These are phyloP conservation scores for Suillus tomentosus DNA, from an alignment of 768 basidiomycete species.

Conservation along the genomic window DNA sequence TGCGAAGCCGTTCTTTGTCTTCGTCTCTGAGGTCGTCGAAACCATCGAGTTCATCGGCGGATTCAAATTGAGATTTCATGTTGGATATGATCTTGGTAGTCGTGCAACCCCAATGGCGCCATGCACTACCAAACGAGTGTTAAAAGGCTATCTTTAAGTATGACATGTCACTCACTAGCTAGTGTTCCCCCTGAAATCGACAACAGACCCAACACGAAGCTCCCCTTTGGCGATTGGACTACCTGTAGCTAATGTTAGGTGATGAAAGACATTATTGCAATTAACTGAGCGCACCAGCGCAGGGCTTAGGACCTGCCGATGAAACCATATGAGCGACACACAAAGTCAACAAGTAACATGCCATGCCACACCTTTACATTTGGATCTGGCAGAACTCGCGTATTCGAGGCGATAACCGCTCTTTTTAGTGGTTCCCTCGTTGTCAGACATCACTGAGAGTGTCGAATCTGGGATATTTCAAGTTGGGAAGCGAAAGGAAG, in stretches of 20 bases:
- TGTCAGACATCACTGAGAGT: conserved; percentile 35
- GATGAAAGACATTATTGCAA: background rate
- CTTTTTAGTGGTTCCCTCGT: conserved; percentile 36
- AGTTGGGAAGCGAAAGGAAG: conserved; percentile 32
- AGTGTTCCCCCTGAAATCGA: conserved; percentile 72
- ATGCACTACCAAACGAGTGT: conserved; percentile 46
- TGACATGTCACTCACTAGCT: conserved; percentile 52
- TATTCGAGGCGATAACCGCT: conserved; percentile 79
- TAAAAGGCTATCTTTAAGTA: conserved; percentile 8
- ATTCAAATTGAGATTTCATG: conserved; percentile 61
- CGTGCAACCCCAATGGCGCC: conserved; percentile 92
- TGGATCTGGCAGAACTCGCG: conserved; percentile 63
- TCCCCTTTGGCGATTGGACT: conserved; percentile 71
- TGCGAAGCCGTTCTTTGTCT: conserved; percentile 69
- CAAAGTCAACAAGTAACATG: conserved; percentile 27
- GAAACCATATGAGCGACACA: conserved; percentile 21
- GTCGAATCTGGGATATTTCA: conserved; percentile 19
- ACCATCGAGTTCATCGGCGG: conserved; percentile 77
- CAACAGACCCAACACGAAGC: conserved; percentile 71
- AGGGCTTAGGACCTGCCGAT: conserved; percentile 73
- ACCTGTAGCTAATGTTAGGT: conserved; percentile 43
- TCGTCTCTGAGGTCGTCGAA: conserved; percentile 70
- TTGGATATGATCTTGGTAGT: conserved; percentile 71
- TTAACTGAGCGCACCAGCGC: conserved; percentile 49
- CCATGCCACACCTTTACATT: conserved; percentile 63